These are phyloP conservation scores for Sonneratia alba DNA, from an alignment of 345 rosid species.

Conservation along the genomic window DNA sequence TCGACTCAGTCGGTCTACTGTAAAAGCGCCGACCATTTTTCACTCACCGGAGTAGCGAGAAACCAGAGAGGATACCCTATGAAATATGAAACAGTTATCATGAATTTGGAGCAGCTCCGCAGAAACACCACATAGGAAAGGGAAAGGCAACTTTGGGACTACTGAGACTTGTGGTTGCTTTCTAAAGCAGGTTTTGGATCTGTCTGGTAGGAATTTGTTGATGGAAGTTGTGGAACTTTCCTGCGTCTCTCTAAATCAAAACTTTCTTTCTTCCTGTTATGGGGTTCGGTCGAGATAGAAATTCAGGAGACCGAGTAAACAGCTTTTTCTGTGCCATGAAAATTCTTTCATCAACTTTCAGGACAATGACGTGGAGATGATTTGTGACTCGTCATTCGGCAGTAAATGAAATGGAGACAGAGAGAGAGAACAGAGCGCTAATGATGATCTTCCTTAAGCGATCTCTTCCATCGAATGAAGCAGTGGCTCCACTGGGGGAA, in stretches of 20 bases:
- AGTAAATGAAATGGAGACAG: too few relatives aligned
- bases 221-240: neutral
- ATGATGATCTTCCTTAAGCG: too few relatives aligned
- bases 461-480: too few relatives aligned
- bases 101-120: neutral
- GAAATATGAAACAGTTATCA: neutral
- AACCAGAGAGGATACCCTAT: neutral
- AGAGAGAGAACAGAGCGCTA: too few relatives aligned
- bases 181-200: neutral
- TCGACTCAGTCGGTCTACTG: slow-evolving; percentile 14
- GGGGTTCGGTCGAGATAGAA: too few relatives aligned
- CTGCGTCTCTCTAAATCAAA: neutral
- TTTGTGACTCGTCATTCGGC: too few relatives aligned
- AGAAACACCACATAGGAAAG: neutral
- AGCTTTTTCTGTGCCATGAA: too few relatives aligned
- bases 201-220: neutral
- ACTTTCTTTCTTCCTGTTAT: neutral
- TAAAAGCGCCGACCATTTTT: slow-evolving; percentile 11
- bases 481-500: too few relatives aligned
- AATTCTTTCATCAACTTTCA: too few relatives aligned
- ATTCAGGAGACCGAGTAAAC: too few relatives aligned
- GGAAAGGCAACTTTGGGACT: neutral
- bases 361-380: too few relatives aligned
- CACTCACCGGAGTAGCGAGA: neutral
- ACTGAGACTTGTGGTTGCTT: neutral